A percentile compares a stretch with the other conserved stretches of the same genome.
Conservation (phyloP, 306 rosid species). For the Hylodesmum podocarpum region DNA sequence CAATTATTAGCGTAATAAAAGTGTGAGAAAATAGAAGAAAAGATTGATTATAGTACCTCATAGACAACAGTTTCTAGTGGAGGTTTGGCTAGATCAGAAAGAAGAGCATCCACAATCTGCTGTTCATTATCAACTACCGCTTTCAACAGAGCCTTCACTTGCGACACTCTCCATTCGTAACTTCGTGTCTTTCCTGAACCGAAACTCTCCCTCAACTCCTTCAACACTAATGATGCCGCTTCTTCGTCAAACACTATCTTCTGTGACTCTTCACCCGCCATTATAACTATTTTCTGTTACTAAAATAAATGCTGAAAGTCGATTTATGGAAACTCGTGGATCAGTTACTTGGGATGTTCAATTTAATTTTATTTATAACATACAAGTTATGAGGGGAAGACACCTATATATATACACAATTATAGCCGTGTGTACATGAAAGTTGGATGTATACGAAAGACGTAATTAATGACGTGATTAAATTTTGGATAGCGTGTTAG, state of each 20-base stretch:
- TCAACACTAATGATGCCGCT: constrained; percentile 30
- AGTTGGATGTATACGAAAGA: too few species aligned
- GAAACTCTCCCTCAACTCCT: constrained; percentile 34
- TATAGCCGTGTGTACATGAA: too few species aligned
- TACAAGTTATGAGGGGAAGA: background rate
- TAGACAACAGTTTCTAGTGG: constrained; percentile 56
- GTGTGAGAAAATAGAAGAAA: too few species aligned
- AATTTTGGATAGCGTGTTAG: background rate
- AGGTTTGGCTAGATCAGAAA: constrained; percentile 49
- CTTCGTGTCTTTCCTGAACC: constrained; percentile 36
- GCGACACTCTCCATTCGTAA: constrained; percentile 48
- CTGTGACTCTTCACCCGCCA: constrained; percentile 27
- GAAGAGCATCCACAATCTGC: constrained; percentile 35
- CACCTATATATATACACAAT: background rate
- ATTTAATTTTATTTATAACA: background rate
- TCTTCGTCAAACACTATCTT: constrained; percentile 32
- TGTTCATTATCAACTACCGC: constrained; percentile 29
- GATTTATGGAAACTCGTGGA: background rate
- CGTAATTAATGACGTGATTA: background rate
- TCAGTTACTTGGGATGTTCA: background rate
- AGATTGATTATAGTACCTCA: constrained; percentile 72
- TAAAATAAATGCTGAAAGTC: background rate
- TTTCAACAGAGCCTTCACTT: constrained; percentile 39
- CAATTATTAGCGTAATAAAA: too few species aligned
- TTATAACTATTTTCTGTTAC: background rate